Conservation (phyloP, 2,329 filamentous ascomycete species). For the Colletotrichum tabaci region DNA sequence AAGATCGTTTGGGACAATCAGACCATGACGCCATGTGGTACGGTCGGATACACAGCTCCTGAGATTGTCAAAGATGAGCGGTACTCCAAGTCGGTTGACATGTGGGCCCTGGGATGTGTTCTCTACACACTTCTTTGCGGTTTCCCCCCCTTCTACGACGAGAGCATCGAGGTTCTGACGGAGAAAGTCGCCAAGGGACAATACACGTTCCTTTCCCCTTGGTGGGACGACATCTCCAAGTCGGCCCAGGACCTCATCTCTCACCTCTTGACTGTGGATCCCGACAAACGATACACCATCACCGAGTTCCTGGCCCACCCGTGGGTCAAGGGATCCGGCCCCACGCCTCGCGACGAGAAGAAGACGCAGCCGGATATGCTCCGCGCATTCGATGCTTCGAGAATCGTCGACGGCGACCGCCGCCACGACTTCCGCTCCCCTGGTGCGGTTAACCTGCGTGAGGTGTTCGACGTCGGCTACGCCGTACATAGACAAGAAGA, state of each 20-base stretch:
- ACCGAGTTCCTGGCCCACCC: constrained; percentile 94
- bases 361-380: constrained; percentile 64
- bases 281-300: constrained; percentile 95
- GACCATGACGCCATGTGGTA: constrained; percentile 99
- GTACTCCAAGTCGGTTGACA: constrained; percentile 98
- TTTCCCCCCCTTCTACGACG: constrained; percentile 98
- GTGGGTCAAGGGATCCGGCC: constrained; percentile 83
- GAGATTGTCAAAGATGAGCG: constrained; percentile 99
- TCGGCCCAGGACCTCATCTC: constrained; percentile 94
- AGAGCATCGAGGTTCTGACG: constrained; percentile 96
- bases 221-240: constrained; percentile 99
- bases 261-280: constrained; percentile 93
- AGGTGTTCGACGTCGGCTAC: constrained; percentile 99
- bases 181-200: constrained; percentile 98
- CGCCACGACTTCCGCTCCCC: constrained; percentile 95
- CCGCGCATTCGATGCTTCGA: constrained; percentile 70
- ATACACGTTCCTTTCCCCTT: constrained; percentile 97
- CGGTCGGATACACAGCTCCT: constrained; percentile 96
- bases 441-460: constrained; percentile 93
- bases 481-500: constrained; percentile 97
- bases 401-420: constrained; percentile 71
- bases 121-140: constrained; percentile 97
- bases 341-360: constrained; percentile 72
- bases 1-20: constrained; percentile 99
- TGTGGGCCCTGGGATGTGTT: constrained; percentile 98